Evolutionary conservation across 257 asterid species (phyloP), one percentile per base, ranked within the genome.

Genomic region (Anisodus acutangulus): DNA sequence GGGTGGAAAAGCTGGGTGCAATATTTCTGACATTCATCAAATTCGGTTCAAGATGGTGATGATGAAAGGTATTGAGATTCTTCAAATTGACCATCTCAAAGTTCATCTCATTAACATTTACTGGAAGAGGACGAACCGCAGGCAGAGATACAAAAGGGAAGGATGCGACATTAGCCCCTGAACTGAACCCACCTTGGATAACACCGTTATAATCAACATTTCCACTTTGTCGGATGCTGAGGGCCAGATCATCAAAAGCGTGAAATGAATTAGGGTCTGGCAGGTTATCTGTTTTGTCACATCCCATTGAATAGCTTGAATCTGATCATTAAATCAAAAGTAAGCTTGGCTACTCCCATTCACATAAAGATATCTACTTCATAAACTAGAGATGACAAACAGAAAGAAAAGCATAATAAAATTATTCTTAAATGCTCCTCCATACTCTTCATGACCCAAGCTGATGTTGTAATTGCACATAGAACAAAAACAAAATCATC

Each of bases 271-370:
- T 53, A 55, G 83, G 66, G 74, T 58, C 85, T 62, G 90, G 93
- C 49, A 87, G 88, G 82, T 86, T 80, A 31, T 70, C 87, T 72
- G 71, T 83, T 64, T 81, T 79, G 54, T 80, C 89, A 83, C 82
- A 88, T 88, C 89, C 93, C 93, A 93, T 91, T 81, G 88, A 74
- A 67, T 84, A 88, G 80, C 83, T 83, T 51, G 83, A 79, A 82
- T 79, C 90, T 89, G 84, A 58, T 47, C 64, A 82, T 47, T 53
- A 62, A 47, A 82, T 49, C 11, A 63, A 31, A 64, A 45, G n/a
- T 26, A 74, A 78, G 64, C 47, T 78, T 51, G 17, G 22, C 64
- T 66, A 31, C 47, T 66, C n/a, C n/a, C 45, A 66, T 35, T 66
- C 47, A 66, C 81, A 53, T 13, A 78, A 53, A 35, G 3, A 78